Base-by-base conservation (phyloP, 768 basidiomycete genomes). In the Collybia mongolica region DNA sequence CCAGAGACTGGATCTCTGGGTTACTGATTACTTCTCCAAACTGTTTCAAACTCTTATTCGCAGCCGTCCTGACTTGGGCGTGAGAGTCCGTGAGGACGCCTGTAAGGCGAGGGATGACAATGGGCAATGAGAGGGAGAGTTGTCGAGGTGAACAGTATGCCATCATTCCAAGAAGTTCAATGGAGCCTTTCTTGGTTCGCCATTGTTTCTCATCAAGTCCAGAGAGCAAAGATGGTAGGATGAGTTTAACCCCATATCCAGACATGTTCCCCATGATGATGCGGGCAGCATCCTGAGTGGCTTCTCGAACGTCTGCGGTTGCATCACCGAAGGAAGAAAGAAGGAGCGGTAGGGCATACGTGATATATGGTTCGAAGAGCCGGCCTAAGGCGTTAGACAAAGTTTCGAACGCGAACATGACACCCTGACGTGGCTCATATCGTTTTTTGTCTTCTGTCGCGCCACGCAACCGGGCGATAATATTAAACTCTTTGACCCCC, bases 11-110 rank as follows among this genome's bases (percentile, higher is more conserved):
- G 53, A 98, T 93, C 70, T 99, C 97, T 0, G 97, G 97, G 61
- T 98, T 99, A 67, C 80, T 93, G 63, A 98, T 94, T 49, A 99
- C 97, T 69, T 98, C 97, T 26, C 97, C 97, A 65, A 99, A 98
- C 64, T 92, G 90, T 67, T 98, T 98, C 69, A 99, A 71, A 67
- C 91, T 93, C 70, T 90, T 88, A 72, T 98, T 98, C 14, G 96
- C 97, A 2, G 95, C 85, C 6, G 82, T 70, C 54, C 93, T 84
- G 24, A 99, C 97, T 77, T 98, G 96, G 12, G 93, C 86, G 73
- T 98, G 97, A 5, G 97, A 95, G 67, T 99, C 97, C 48, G 94
- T 98, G 49, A 99, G 75, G 43, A 97, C 94, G 4, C 86, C 90
- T 17, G 95, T 97, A 20, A 99, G 72, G n/a, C 89, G 85, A 6